Conservation (phyloP, 1,284 basidiomycete species). For the Peniophora sp. region DNA sequence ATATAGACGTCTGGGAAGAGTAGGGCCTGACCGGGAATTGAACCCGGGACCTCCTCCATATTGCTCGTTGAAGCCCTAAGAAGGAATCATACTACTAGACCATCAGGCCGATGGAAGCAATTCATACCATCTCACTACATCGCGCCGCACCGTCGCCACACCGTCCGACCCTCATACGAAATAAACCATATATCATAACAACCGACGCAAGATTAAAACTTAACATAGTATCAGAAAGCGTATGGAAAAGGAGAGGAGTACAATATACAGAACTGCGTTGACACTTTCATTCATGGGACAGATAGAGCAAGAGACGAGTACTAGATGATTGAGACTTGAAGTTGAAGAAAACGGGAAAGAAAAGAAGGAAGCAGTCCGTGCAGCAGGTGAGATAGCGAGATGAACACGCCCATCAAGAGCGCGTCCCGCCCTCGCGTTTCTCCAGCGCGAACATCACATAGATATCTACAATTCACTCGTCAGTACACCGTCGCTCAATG, state of each 20-base stretch:
- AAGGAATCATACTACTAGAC: slow-evolving; percentile 1
- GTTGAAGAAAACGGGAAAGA: too few relatives aligned
- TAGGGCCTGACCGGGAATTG: slow-evolving; percentile 81
- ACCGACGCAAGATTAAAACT: too few relatives aligned
- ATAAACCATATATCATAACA: background rate
- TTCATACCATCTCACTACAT: too few relatives aligned
- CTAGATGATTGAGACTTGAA: too few relatives aligned
- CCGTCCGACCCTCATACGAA: background rate
- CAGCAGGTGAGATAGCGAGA: background rate
- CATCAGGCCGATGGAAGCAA: background rate
- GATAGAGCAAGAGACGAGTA: background rate
- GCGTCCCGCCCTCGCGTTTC: slow-evolving; percentile 34
- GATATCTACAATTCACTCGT: slow-evolving; percentile 44
- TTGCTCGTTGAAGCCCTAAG: background rate
- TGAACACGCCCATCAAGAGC: background rate
- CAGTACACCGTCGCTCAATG: background rate
- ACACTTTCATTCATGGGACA: background rate
- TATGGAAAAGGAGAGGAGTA: background rate
- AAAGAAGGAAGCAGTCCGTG: background rate
- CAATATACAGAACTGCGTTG: background rate
- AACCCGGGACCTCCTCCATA: slow-evolving; percentile 79
- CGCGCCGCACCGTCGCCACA: too few relatives aligned
- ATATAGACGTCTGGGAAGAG: too few relatives aligned
- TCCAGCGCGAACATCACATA: slow-evolving; percentile 81
- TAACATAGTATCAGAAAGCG: background rate